Evolutionary conservation across 2,329 filamentous ascomycete genomes (phyloP).

Genomic region (Bisporella sp.): DNA sequence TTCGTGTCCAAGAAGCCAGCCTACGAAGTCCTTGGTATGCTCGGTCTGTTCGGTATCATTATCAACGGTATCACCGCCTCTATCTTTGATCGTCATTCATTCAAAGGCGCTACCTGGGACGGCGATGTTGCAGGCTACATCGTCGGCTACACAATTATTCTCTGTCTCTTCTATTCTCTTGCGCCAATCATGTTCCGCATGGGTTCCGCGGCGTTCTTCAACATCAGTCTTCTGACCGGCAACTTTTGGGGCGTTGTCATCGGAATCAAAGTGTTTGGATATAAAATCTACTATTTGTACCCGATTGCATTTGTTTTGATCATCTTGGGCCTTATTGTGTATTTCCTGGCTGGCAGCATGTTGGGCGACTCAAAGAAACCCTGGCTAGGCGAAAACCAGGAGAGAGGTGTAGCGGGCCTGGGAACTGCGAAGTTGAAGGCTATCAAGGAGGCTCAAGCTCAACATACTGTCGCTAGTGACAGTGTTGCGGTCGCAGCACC

Average conservation of each 20-base stretch:
- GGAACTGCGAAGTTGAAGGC: conserved; percentile 81
- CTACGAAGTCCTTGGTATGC: conserved; percentile 89
- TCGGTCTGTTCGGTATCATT: conserved; percentile 79
- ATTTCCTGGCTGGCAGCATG: conserved; percentile 77
- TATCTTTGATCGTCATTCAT: conserved; percentile 80
- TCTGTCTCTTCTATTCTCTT: conserved; percentile 80
- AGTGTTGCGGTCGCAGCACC: too few species aligned
- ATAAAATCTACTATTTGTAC: conserved; percentile 81
- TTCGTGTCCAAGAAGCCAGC: conserved; percentile 79
- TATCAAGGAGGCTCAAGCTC: conserved; percentile 24
- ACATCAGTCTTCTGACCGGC: conserved; percentile 86
- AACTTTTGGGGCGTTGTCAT: conserved; percentile 98
- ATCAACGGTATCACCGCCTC: conserved; percentile 89
- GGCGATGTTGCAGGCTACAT: conserved; percentile 70
- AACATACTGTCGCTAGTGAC: too few species aligned
- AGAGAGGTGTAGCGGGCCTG: conserved; percentile 68
- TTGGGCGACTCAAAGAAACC: conserved; percentile 89
- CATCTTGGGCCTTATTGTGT: conserved; percentile 75
- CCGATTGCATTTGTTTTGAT: conserved; percentile 94
- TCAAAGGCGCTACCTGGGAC: conserved; percentile 59
- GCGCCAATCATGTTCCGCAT: conserved; percentile 86
- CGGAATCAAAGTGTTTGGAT: conserved; percentile 78
- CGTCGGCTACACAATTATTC: conserved; percentile 78
- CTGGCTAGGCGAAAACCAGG: conserved; percentile 86
- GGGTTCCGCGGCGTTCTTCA: conserved; percentile 88